Percentiles rank a stretch among this genome's conserved stretches.
Conservation (phyloP, 768 basidiomycete species). For the Albatrellus ellisii region DNA sequence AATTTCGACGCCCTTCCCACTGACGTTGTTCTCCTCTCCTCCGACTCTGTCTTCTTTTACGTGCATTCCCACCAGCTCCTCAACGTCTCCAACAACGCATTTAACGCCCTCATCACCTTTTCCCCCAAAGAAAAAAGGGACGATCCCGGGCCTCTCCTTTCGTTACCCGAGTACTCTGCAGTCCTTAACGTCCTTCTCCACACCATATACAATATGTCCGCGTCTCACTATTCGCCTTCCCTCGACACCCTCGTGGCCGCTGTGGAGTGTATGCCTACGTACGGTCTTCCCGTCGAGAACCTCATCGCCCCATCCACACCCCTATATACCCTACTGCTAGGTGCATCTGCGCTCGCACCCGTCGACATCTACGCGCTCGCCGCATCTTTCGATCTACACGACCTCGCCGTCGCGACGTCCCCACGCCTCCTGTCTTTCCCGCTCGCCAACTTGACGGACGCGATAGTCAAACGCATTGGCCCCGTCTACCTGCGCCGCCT, state of each 20-base stretch:
- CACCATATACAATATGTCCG: conserved; percentile 56
- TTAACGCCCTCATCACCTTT: conserved; percentile 42
- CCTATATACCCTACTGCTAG: conserved; percentile 46
- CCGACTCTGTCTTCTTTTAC: conserved; percentile 78
- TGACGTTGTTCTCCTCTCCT: conserved; percentile 53
- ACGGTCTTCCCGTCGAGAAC: conserved; percentile 43
- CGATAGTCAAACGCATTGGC: conserved; percentile 55
- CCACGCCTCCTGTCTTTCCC: conserved; percentile 63
- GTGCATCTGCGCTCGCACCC: conserved; percentile 54
- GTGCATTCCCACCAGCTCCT: conserved; percentile 51
- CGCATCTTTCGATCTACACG: conserved; percentile 49
- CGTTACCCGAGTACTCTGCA: conserved; percentile 44
- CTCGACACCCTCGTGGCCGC: conserved; percentile 44
- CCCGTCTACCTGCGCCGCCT: conserved; percentile 68
- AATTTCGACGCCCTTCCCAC: conserved; percentile 39
- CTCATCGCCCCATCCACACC: conserved; percentile 38
- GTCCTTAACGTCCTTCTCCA: conserved; percentile 67
- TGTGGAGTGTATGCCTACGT: conserved; percentile 40
- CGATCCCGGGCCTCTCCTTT: conserved; percentile 38
- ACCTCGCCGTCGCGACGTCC: conserved; percentile 65
- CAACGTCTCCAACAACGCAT: conserved; percentile 46
- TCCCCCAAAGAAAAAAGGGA: conserved; percentile 20
- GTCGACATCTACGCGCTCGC: conserved; percentile 65
- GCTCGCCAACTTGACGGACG: conserved; percentile 56
- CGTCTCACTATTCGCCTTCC: conserved; percentile 60